Base-by-base conservation (phyloP, 495 filamentous ascomycete genomes). In the Apiosordaria backusii region DNA sequence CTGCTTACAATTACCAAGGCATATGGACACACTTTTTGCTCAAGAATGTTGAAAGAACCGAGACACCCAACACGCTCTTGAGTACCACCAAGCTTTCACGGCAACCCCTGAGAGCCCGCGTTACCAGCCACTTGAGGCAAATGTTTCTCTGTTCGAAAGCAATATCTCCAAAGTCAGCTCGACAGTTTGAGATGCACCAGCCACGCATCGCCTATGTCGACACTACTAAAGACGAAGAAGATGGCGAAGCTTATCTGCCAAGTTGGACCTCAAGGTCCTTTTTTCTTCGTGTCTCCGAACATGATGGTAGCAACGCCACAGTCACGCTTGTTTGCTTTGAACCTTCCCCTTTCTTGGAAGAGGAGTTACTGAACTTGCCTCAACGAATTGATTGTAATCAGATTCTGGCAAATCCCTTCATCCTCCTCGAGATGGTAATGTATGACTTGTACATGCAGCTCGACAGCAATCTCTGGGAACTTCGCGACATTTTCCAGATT, bases 361-460 rank as follows among this genome's bases (percentile, higher is more conserved):
- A 55, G n/a, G 52, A 55, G n/a, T n/a, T 55, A 5, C 2, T 19
- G 16, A 55, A 55, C 18, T 13, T 55, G n/a, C n/a, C 52, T n/a
- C 22, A 21, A 55, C 52, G 52, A 2, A 55, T 23, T n/a, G 22
- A 55, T 23, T 55, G 52, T 23, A 23, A 6, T 23, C n/a, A 55
- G 4, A 55, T 55, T n/a, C 9, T 55, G n/a, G 10, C n/a, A n/a
- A 55, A 55, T 15, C 52, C 52, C 6, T 22, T 21, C 52, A 55
- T 55, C 18, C 52, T 55, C n/a, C 18, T 55, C 52, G 52, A 55
- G 10, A 55, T 55, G 0, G 18, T 55, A 5, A 19, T 55, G n/a
- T 55, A 55, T 23, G 52, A 55, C 18, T 55, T 55, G 18, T 55
- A 19, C 52, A 55, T 55, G 52, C 52, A 55, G 52, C 52, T 55